Percentiles rank a stretch among this genome's conserved stretches.
Evolutionary conservation across 345 rosid genomes (phyloP).

Genomic region (Dimocarpus longan): DNA sequence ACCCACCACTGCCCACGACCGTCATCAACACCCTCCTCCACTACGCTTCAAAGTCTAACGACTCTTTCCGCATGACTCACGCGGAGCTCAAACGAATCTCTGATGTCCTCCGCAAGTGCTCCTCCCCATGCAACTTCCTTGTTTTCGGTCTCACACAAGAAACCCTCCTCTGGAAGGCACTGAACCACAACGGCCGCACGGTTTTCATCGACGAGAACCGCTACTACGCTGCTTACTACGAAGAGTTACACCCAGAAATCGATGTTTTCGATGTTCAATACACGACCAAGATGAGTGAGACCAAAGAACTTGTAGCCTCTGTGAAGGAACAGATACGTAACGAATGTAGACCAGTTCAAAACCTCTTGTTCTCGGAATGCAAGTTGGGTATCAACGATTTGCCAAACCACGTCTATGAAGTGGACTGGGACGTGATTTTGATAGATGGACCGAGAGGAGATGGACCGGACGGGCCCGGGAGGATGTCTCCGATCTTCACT

Average conservation of each 20-base stretch:
- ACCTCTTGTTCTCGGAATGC: constrained; percentile 85
- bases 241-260: constrained; percentile 85
- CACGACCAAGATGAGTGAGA: constrained; percentile 75
- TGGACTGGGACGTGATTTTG: constrained; percentile 93
- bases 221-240: constrained; percentile 90
- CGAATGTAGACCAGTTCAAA: constrained; percentile 93
- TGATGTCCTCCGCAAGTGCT: constrained; percentile 75
- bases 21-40: constrained; percentile 82
- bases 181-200: constrained; percentile 87
- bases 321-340: constrained; percentile 59
- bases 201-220: constrained; percentile 90
- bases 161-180: constrained; percentile 91
- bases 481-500: constrained; percentile 91
- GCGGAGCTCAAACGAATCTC: constrained; percentile 78
- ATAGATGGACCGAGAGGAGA: constrained; percentile 97
- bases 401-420: constrained; percentile 92
- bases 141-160: constrained; percentile 92
- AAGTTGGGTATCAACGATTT: constrained; percentile 81
- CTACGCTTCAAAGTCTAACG: constrained; percentile 82
- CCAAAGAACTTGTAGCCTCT: constrained; percentile 54
- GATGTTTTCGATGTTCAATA: constrained; percentile 94
- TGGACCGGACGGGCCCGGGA: constrained; percentile 67
- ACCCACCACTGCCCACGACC: constrained; percentile 51
- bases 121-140: constrained; percentile 84
- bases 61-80: constrained; percentile 72